phyloP scores from a whole-genome alignment of 805 yeast species.

The Wickerhamiella domercqiae region DNA sequence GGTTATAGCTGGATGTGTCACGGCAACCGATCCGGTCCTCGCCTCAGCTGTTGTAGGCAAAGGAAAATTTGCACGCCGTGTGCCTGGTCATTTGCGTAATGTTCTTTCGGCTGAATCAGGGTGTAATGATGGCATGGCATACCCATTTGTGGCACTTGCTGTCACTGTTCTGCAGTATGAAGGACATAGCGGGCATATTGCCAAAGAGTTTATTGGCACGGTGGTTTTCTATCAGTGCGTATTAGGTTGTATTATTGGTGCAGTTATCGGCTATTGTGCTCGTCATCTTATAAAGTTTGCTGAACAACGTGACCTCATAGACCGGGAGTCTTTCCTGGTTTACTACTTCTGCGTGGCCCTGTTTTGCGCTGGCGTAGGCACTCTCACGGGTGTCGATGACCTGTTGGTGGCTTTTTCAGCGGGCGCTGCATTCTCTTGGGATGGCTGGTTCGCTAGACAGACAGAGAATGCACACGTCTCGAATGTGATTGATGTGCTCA shows the following conservation, averaged over 20 bases:
- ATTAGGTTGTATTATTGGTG: slow-evolving; percentile 65
- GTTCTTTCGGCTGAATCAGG: slow-evolving; percentile 75
- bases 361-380: slow-evolving; percentile 78
- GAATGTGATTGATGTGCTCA: slow-evolving; percentile 69
- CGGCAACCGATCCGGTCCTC: slow-evolving; percentile 90
- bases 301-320: slow-evolving; percentile 52
- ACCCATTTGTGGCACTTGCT: slow-evolving; percentile 67
- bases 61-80: slow-evolving; percentile 79
- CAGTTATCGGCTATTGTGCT: slow-evolving; percentile 52
- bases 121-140: slow-evolving; percentile 93
- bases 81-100: slow-evolving; percentile 84
- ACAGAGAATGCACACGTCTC: slow-evolving; percentile 81
- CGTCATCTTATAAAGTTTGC: slow-evolving; percentile 62
- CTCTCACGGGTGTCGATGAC: slow-evolving; percentile 80
- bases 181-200: slow-evolving; percentile 50
- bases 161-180: slow-evolving; percentile 51
- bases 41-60: slow-evolving; percentile 94
- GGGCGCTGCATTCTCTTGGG: slow-evolving; percentile 90
- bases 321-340: slow-evolving; percentile 76
- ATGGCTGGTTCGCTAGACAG: slow-evolving; percentile 69
- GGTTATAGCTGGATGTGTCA: slow-evolving; percentile 70
- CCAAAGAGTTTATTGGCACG: slow-evolving; percentile 64
- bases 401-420: slow-evolving; percentile 80
- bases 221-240: slow-evolving; percentile 71
- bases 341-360: slow-evolving; percentile 70